Percentiles rank a stretch among this genome's conserved stretches.
Conservation (phyloP, 129 eudicot genomes). For the Erigeron canadensis region DNA sequence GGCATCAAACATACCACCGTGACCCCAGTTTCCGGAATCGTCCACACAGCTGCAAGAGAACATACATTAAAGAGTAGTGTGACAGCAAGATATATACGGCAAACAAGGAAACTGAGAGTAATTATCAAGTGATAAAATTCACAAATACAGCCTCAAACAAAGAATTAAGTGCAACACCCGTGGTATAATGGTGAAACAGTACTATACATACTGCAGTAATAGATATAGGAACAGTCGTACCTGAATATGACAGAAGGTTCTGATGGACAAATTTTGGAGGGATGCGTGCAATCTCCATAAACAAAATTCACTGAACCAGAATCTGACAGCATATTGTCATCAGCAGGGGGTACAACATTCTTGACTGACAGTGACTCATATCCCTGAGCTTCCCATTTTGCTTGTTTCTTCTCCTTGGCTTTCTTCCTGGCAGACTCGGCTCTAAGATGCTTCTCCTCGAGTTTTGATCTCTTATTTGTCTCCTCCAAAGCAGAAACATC, state of each 20-base stretch:
- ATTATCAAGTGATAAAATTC: neutral
- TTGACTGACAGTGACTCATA: slow-evolving; percentile 60
- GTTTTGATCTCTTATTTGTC: slow-evolving; percentile 44
- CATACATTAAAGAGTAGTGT: slow-evolving; percentile 6
- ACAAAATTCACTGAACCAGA: slow-evolving; percentile 75
- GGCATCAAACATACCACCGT: slow-evolving; percentile 90
- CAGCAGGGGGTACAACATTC: slow-evolving; percentile 43
- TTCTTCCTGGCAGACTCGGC: slow-evolving; percentile 70
- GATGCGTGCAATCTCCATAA: slow-evolving; percentile 90
- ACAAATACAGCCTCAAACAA: neutral
- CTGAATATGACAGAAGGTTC: slow-evolving; percentile 72
- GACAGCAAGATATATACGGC: slow-evolving; percentile 3
- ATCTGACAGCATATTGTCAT: slow-evolving; percentile 47
- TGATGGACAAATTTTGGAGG: slow-evolving; percentile 60
- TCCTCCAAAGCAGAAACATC: slow-evolving; percentile 34
- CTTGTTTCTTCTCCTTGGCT: slow-evolving; percentile 75
- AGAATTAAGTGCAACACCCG: neutral
- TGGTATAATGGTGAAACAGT: neutral
- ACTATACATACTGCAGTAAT: neutral
- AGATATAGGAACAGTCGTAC: slow-evolving; percentile 32
- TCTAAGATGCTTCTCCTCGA: slow-evolving; percentile 61
- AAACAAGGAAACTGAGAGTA: slow-evolving; percentile 13
- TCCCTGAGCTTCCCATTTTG: slow-evolving; percentile 92
- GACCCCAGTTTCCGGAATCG: slow-evolving; percentile 95
- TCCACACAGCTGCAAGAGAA: slow-evolving; percentile 77